phyloP scores from a whole-genome alignment of 179 eudicot genomes.

The Corrigiola litoralis region DNA sequence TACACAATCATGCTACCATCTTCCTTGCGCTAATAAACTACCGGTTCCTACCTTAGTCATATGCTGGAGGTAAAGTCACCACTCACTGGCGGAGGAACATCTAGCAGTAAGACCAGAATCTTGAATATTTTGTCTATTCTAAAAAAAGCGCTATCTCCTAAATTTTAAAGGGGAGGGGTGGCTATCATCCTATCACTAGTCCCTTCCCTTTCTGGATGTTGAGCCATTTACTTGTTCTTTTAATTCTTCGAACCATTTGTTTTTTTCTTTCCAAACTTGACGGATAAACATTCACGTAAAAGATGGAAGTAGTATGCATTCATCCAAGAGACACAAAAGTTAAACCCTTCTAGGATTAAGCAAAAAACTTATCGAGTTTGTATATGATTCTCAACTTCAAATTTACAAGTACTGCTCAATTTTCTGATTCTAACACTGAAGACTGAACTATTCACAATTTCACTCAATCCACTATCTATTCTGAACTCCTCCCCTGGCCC shows the following conservation, averaged over 20 bases:
- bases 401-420: background rate
- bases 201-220: background rate
- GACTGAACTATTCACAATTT: background rate
- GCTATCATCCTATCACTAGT: background rate
- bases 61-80: no score
- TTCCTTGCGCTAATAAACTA: no score
- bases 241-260: no score
- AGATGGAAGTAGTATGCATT: background rate
- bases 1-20: no score
- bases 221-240: background rate
- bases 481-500: background rate
- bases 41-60: no score
- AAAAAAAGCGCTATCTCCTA: no score
- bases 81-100: no score
- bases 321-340: background rate
- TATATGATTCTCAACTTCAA: background rate
- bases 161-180: no score
- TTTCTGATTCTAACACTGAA: background rate
- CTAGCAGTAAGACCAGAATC: no score
- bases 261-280: no score
- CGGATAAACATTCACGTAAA: background rate
- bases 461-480: background rate
- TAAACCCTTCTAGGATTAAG: background rate
- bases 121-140: no score
- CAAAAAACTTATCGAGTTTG: background rate